Evolutionary conservation across 2,329 filamentous ascomycete genomes (phyloP).

Genomic region (Aspergillus vadensis): DNA sequence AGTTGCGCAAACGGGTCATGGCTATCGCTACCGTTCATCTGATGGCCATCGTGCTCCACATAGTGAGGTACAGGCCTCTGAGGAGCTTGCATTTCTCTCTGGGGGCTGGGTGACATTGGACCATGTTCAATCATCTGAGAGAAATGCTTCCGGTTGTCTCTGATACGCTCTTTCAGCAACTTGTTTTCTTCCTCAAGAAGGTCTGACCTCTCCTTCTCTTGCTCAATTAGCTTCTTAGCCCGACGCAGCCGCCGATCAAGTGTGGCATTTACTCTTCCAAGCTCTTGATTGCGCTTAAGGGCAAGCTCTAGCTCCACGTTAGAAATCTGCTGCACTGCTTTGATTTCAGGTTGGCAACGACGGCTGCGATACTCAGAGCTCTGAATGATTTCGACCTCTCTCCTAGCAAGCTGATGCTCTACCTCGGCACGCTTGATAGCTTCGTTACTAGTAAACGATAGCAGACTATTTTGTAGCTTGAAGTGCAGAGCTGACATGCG

Average conservation of each 20-base stretch:
- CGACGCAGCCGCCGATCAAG: constrained; percentile 67
- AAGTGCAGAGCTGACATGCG: constrained; percentile 87
- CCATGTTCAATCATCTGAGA: constrained; percentile 76
- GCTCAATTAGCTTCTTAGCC: constrained; percentile 76
- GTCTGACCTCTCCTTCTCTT: constrained; percentile 73
- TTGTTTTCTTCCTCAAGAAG: constrained; percentile 73
- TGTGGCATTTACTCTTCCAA: constrained; percentile 66
- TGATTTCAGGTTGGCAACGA: constrained; percentile 56
- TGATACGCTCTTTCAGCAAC: constrained; percentile 77
- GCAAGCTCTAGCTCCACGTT: constrained; percentile 61
- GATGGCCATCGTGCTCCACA: constrained; percentile 42
- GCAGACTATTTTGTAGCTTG: constrained; percentile 84
- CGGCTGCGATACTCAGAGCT: constrained; percentile 70
- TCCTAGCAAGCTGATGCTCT: constrained; percentile 86
- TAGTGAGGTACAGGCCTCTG: constrained; percentile 45
- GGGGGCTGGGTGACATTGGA: constrained; percentile 64
- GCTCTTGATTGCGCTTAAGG: constrained; percentile 62
- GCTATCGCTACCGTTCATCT: constrained; percentile 53
- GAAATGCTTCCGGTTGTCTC: constrained; percentile 86
- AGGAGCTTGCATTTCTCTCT: constrained; percentile 50
- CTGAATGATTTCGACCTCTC: constrained; percentile 82
- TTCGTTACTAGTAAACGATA: constrained; percentile 80
- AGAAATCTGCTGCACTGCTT: constrained; percentile 42
- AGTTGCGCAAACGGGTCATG: constrained; percentile 74
- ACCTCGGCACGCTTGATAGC: constrained; percentile 84